Evolutionary conservation across 345 rosid genomes (phyloP), one percentile per base, ranked within the genome.

Genomic region (Nasturtium officinale): DNA sequence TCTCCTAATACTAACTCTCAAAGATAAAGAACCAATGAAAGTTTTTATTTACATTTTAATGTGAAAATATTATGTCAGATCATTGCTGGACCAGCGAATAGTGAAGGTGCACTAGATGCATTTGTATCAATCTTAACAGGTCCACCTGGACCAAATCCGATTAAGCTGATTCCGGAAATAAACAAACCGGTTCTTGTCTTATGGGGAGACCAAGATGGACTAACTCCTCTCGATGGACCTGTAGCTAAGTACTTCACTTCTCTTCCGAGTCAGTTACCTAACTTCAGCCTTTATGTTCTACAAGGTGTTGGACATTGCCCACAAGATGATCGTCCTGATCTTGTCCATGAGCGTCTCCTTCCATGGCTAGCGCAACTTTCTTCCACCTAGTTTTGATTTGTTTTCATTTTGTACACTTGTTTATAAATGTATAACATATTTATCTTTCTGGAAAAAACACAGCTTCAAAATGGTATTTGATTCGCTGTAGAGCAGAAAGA

Each of bases 91-190:
- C 92, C 98, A 28, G 89, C 97, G 58, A 81, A 82, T 52, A 87
- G 83, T 3, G 97, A 87, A 50, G 96, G 96, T 35, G 96, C 98
- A 11, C 83, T 93, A 32, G 94, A 93, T 73, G 98, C 98, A 17
- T 90, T 93, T 74, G 85, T 93, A 32, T 90, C 89, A 7, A 90
- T 87, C 9, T 79, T 90, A 54, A 93, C 92, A 0, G 97, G 98
- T n/a, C 98, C 92, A n/a, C 90, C 98, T 0, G 97, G 98, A 65
- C 98, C 94, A 5, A 90, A 81, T 66, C 97, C 96, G 1, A 75
- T 85, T 45, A 70, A 78, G 35, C 73, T 90, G 76, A 86, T 93
- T 79, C 92, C 96, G 6, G 64, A 38, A 50, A 78, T 89, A 50
- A 62, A 59, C 6, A 50, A 81, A 64, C 97, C 94, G 20, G 83